Evolutionary conservation across 2,329 filamentous ascomycete species (phyloP).

Genomic region (Claviceps sp.): DNA sequence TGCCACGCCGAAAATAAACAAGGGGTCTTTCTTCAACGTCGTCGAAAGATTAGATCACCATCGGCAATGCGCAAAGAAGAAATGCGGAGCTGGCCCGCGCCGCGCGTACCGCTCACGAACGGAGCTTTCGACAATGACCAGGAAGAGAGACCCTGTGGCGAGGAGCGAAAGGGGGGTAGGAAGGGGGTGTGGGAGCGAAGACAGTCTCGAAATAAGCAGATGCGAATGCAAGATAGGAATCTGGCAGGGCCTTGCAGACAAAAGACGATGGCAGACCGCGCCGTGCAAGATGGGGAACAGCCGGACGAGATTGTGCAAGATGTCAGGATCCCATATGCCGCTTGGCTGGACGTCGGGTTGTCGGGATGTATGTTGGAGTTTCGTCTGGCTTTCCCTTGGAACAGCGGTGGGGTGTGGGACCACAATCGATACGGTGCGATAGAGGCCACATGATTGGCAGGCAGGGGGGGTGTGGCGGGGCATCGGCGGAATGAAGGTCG

Average conservation of each 20-base stretch:
- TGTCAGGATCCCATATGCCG: conserved; percentile 8
- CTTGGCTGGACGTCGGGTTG: neutral
- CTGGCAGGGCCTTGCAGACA: conserved; percentile 10
- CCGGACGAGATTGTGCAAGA: conserved; percentile 10
- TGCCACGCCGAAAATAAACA: conserved; percentile 7
- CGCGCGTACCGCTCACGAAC: conserved; percentile 19
- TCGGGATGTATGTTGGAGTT: conserved; percentile 1
- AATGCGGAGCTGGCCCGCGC: conserved; percentile 8
- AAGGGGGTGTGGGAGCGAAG: conserved; percentile 2
- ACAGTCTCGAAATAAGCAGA: conserved; percentile 6
- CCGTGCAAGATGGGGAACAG: neutral
- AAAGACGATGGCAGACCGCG: conserved; percentile 2
- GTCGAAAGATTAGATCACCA: conserved; percentile 9
- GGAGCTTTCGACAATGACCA: conserved; percentile 2
- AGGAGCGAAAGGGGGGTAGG: neutral
- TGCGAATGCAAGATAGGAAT: conserved; percentile 8
- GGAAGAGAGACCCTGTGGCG: neutral
- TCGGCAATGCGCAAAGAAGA: neutral
- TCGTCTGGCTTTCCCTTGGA: neutral
- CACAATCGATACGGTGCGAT: conserved; percentile 9
- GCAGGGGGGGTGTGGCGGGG: conserved; percentile 3
- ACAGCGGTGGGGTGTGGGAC: conserved; percentile 1
- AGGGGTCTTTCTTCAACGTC: neutral
- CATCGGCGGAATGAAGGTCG: neutral
- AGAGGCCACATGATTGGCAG: conserved; percentile 22